Conservation (phyloP, 176 grass and related monocot genomes). For the Otatea glauca region DNA sequence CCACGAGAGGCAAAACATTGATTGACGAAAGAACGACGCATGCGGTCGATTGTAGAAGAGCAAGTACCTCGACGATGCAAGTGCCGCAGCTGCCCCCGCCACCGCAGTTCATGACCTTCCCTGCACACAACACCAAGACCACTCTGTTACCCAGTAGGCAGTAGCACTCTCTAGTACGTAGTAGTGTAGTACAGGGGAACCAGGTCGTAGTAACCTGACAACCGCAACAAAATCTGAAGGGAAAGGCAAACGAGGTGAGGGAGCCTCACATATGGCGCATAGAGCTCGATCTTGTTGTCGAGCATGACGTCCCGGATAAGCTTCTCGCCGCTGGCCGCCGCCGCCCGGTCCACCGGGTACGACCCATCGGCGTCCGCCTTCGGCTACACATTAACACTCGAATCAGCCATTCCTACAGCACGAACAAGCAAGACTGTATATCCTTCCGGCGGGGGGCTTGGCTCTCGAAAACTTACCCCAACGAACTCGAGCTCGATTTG, state of each 20-base stretch:
- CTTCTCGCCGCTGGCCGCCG: slow-evolving; percentile 74
- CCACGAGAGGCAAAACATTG: neutral
- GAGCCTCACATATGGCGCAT: slow-evolving; percentile 69
- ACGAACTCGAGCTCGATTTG: slow-evolving; percentile 86
- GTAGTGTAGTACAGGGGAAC: no score
- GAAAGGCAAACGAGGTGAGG: neutral
- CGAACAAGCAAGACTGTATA: neutral
- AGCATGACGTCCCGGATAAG: slow-evolving; percentile 84
- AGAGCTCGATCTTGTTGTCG: slow-evolving; percentile 91
- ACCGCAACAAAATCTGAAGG: neutral
- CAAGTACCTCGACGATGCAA: slow-evolving; percentile 84
- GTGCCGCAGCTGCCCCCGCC: slow-evolving; percentile 92
- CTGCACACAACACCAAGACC: slow-evolving; percentile 38
- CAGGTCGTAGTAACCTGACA: neutral
- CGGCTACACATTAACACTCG: slow-evolving; percentile 49
- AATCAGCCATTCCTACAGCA: neutral
- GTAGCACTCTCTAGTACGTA: neutral
- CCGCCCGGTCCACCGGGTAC: slow-evolving; percentile 63
- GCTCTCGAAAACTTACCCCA: slow-evolving; percentile 43
- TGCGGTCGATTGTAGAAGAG: neutral
- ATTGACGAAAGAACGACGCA: neutral
- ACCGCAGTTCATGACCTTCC: slow-evolving; percentile 96
- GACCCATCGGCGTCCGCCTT: slow-evolving; percentile 65
- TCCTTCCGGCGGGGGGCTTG: neutral
- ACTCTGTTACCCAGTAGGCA: neutral